Conservation (phyloP, 2,329 filamentous ascomycete genomes). For the Raffaelea albimanens region DNA sequence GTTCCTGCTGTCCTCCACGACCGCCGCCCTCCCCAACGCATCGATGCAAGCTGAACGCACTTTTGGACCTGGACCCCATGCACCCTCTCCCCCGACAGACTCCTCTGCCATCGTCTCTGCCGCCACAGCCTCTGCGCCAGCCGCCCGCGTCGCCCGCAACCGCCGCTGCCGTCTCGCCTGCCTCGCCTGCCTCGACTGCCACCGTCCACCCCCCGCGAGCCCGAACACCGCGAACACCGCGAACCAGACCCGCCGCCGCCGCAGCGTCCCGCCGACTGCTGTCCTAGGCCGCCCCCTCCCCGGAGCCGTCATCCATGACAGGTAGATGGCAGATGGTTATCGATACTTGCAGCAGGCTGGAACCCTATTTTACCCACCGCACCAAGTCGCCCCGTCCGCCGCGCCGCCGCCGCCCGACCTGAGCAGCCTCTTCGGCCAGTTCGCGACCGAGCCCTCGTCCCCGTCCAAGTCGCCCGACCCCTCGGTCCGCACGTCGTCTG, state of each 20-base stretch:
- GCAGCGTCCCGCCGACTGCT: no score
- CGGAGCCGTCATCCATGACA: conserved; percentile 19
- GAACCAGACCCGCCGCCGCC: no score
- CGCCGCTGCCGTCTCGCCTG: background rate
- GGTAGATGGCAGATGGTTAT: conserved; percentile 63
- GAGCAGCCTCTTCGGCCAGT: conserved; percentile 14
- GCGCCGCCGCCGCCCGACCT: no score
- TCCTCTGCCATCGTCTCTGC: no score
- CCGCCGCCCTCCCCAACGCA: conserved; percentile 1
- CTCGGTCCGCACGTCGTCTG: conserved; percentile 3
- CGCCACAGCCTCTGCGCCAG: no score
- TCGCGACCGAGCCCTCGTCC: conserved; percentile 19
- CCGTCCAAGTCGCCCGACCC: conserved; percentile 19
- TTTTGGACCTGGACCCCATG: conserved; percentile 8
- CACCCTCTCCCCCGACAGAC: background rate
- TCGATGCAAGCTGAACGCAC: conserved; percentile 13
- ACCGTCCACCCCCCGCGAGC: no score
- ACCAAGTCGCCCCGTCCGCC: conserved; percentile 29
- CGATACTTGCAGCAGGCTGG: conserved; percentile 50
- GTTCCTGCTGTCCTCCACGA: no score
- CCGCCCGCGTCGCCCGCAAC: background rate
- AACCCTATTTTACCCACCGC: conserved; percentile 48
- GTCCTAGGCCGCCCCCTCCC: background rate
- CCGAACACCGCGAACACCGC: no score
- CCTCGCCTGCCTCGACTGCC: background rate